Conservation (phyloP, 2,329 filamentous ascomycete species). For the Orbilia javanica region DNA sequence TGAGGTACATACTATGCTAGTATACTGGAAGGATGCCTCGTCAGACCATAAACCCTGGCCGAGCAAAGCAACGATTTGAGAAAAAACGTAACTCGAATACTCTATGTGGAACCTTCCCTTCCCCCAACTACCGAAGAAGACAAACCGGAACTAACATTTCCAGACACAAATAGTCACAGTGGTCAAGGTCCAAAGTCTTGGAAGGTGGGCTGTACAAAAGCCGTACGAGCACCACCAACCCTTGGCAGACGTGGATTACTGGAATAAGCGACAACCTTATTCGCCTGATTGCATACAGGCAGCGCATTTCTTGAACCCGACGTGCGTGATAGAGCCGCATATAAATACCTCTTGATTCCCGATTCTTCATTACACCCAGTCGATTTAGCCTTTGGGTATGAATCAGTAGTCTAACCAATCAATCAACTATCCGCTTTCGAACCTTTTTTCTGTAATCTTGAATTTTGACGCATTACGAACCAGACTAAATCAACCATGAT, state of each 20-base stretch:
- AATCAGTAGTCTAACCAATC: neutral
- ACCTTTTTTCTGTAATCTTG: too few relatives aligned
- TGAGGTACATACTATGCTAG: too few relatives aligned
- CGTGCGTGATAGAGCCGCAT: conserved; percentile 4
- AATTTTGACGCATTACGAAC: too few relatives aligned
- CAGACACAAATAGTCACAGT: neutral
- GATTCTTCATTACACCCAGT: neutral
- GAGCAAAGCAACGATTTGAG: neutral
- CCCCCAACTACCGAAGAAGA: conserved; percentile 14
- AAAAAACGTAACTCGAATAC: neutral
- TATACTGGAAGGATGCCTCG: neutral
- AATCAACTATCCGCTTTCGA: neutral
- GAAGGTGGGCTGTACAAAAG: conserved; percentile 17
- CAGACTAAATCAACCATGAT: neutral
- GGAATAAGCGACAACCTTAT: conserved; percentile 6
- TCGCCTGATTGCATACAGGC: neutral
- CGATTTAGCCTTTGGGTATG: neutral
- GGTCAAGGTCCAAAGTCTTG: conserved; percentile 13
- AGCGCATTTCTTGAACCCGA: neutral
- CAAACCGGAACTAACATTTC: neutral
- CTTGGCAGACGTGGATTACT: conserved; percentile 11
- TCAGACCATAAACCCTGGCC: neutral
- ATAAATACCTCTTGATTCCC: conserved; percentile 18
- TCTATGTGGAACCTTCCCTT: neutral
- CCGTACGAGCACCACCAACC: conserved; percentile 7